Conservation (phyloP, 495 filamentous ascomycete species). For the Hypoxylon crocopeplum region DNA sequence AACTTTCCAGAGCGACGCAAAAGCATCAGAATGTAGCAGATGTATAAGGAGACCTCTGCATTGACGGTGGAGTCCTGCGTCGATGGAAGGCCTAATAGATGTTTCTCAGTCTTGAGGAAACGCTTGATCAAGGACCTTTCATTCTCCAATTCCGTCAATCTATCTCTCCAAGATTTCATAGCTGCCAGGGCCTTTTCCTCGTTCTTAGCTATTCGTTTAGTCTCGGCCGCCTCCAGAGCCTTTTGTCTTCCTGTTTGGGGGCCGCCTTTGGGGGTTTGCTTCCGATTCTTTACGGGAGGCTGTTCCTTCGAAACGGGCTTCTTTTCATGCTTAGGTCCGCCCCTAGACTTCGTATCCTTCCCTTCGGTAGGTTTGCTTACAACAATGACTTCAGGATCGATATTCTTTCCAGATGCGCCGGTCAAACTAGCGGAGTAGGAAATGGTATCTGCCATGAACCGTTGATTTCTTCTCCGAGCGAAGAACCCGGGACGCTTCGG, state of each 20-base stretch:
- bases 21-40: conserved; percentile 48
- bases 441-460: conserved; percentile 67
- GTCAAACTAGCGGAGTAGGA: conserved; percentile 75
- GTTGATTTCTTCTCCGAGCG: conserved; percentile 51
- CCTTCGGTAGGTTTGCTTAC: conserved; percentile 36
- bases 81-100: conserved; percentile 42
- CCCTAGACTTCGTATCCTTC: not conserved
- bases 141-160: conserved; percentile 36
- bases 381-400: conserved; percentile 68
- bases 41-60: conserved; percentile 55
- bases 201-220: conserved; percentile 34
- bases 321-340: not conserved
- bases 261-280: conserved; percentile 37
- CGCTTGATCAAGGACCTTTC: conserved; percentile 43
- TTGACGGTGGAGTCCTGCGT: conserved; percentile 41
- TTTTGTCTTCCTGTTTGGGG: conserved; percentile 36
- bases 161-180: conserved; percentile 31
- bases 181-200: conserved; percentile 37
- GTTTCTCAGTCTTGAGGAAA: conserved; percentile 55
- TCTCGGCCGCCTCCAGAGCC: conserved; percentile 32
- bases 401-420: conserved; percentile 63
- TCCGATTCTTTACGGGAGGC: conserved; percentile 17
- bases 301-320: not conserved
- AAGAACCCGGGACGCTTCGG: conserved; percentile 26
- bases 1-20: conserved; percentile 25